A percentile compares a stretch with the other conserved stretches of the same genome.
Conservation (phyloP, 1,139 yeast species). For the Spathaspora sp. region DNA sequence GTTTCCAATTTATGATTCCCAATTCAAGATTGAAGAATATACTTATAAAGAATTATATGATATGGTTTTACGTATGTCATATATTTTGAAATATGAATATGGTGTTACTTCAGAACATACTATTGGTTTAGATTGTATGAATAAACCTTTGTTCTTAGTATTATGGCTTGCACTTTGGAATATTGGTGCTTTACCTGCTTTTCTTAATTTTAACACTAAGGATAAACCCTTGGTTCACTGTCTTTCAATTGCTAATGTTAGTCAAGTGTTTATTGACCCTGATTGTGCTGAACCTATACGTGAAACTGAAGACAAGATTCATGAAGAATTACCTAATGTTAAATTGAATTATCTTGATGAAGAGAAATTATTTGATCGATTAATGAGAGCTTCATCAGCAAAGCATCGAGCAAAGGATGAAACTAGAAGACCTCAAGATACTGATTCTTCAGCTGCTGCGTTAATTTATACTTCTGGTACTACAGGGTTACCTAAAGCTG, state of each 20-base stretch:
- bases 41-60: slow-evolving; percentile 71
- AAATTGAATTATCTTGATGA: slow-evolving; percentile 59
- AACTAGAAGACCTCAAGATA: slow-evolving; percentile 55
- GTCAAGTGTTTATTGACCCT: slow-evolving; percentile 73
- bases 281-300: slow-evolving; percentile 58
- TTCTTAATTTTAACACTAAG: slow-evolving; percentile 76
- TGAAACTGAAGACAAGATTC: slow-evolving; percentile 51
- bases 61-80: slow-evolving; percentile 62
- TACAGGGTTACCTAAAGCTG: slow-evolving; percentile 94
- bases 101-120: slow-evolving; percentile 66
- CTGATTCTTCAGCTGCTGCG: slow-evolving; percentile 64
- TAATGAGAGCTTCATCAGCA: slow-evolving; percentile 49
- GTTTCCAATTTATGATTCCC: slow-evolving; percentile 45
- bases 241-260: slow-evolving; percentile 63
- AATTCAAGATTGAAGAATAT: slow-evolving; percentile 58
- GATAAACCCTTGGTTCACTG: slow-evolving; percentile 82
- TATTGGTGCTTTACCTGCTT: slow-evolving; percentile 86
- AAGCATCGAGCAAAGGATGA: slow-evolving; percentile 54
- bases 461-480: slow-evolving; percentile 93
- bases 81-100: slow-evolving; percentile 61
- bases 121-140: slow-evolving; percentile 78
- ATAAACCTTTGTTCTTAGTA: slow-evolving; percentile 78
- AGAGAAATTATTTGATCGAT: slow-evolving; percentile 36
- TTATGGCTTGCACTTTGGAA: slow-evolving; percentile 90
- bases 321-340: slow-evolving; percentile 38